Percentiles rank a stretch among this genome's conserved stretches.
Evolutionary conservation across 331 rosid genomes (phyloP).

Genomic region (Cydonia oblonga): DNA sequence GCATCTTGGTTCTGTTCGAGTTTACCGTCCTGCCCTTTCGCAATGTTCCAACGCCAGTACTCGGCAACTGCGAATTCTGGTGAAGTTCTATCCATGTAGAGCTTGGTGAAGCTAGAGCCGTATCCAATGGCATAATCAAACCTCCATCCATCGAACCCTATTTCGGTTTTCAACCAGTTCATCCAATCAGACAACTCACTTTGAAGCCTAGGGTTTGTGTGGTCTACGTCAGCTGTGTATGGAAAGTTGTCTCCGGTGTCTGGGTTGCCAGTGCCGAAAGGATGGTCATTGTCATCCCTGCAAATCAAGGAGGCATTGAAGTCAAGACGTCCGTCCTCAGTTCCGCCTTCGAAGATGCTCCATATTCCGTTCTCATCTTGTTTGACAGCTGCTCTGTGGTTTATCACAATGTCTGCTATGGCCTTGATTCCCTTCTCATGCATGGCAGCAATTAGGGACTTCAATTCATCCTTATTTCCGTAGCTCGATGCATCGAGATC

Average conservation of each 20-base stretch:
- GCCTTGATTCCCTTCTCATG: constrained; percentile 43
- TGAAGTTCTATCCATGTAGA: constrained; percentile 42
- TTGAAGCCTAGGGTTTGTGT: constrained; percentile 61
- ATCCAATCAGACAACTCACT: constrained; percentile 63
- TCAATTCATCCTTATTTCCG: constrained; percentile 45
- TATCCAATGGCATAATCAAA: constrained; percentile 63
- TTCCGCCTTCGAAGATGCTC: constrained; percentile 75
- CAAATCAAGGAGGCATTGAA: constrained; percentile 75
- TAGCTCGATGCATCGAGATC: constrained; percentile 66
- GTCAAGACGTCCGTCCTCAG: constrained; percentile 46
- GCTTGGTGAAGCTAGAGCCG: constrained; percentile 36
- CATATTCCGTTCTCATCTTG: constrained; percentile 52
- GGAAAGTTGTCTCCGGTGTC: constrained; percentile 39
- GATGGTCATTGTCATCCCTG: constrained; percentile 45
- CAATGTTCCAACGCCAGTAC: constrained; percentile 34
- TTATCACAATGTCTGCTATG: constrained; percentile 68
- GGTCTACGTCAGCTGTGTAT: constrained; percentile 65
- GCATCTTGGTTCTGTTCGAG: constrained; percentile 32
- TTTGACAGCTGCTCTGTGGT: constrained; percentile 76
- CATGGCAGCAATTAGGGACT: constrained; percentile 40
- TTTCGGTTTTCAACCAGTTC: constrained; percentile 67
- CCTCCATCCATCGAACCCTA: constrained; percentile 79
- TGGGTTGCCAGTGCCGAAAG: constrained; percentile 58
- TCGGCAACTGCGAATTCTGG: constrained; percentile 76
- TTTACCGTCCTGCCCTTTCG: constrained; percentile 31